A percentile compares a stretch with the other conserved stretches of the same genome.
Conservation (phyloP, 1,284 basidiomycete species). For the Ceratobasidium sp. region DNA sequence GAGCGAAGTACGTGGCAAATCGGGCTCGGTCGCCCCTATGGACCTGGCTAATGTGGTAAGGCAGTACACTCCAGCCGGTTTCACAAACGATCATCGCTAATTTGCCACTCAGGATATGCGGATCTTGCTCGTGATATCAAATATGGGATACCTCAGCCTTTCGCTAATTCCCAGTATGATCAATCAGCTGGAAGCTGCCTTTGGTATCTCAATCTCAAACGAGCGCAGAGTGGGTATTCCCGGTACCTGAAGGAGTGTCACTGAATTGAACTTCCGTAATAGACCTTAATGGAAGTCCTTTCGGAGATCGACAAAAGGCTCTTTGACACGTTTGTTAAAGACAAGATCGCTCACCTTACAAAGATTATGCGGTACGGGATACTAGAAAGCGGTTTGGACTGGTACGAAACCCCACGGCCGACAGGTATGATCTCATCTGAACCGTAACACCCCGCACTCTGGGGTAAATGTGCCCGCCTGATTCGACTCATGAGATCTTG, state of each 20-base stretch:
- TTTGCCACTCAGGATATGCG: slow-evolving; percentile 77
- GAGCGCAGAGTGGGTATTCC: slow-evolving; percentile 65
- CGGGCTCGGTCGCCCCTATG: slow-evolving; percentile 4
- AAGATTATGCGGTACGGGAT: slow-evolving; percentile 79
- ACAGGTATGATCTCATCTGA: slow-evolving; percentile 61
- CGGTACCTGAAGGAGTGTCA: slow-evolving; percentile 33
- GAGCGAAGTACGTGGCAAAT: slow-evolving; percentile 34
- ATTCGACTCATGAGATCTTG: not conserved
- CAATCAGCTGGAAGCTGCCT: slow-evolving; percentile 76
- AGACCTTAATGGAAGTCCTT: slow-evolving; percentile 79
- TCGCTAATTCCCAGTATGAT: slow-evolving; percentile 79
- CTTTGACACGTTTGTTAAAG: slow-evolving; percentile 84
- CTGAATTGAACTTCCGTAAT: slow-evolving; percentile 22
- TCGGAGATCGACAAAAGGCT: slow-evolving; percentile 83
- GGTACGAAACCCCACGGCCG: slow-evolving; percentile 88
- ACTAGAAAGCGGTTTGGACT: slow-evolving; percentile 79
- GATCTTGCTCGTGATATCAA: slow-evolving; percentile 86
- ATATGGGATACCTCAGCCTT: slow-evolving; percentile 78
- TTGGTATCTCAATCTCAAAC: slow-evolving; percentile 74
- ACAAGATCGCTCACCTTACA: slow-evolving; percentile 72
- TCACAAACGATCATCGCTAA: slow-evolving; percentile 42
- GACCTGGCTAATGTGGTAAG: slow-evolving; percentile 37
- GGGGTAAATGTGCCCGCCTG: not conserved
- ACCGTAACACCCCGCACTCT: not conserved
- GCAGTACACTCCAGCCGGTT: not conserved